Evolutionary conservation across 495 filamentous ascomycete species (phyloP).

Genomic region (Copromyces sp.): DNA sequence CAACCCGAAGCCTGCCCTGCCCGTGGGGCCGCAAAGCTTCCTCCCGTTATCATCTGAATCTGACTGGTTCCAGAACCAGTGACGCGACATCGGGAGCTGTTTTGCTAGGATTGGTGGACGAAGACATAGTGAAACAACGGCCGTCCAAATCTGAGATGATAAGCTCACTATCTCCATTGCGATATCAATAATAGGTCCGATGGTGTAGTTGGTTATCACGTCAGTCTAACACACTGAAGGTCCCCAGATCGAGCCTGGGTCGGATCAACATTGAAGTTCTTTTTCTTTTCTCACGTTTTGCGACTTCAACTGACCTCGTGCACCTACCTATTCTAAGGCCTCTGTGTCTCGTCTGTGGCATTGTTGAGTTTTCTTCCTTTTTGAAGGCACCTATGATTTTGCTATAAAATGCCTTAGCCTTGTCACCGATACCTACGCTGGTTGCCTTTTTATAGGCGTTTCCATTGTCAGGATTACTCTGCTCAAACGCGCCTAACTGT

Average conservation of each 20-base stretch:
- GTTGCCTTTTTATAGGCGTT: neutral
- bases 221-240: constrained; percentile 20
- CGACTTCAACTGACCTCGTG: neutral
- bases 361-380: neutral
- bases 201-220: constrained; percentile 26
- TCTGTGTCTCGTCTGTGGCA: neutral
- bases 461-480: neutral
- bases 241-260: constrained; percentile 21
- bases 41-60: neutral
- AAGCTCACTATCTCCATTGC: neutral
- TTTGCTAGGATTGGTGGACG: neutral
- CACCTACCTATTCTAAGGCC: neutral
- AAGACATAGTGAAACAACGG: neutral
- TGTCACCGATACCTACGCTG: neutral
- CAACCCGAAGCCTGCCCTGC: constrained; percentile 14
- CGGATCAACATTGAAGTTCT: constrained; percentile 11
- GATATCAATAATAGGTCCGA: constrained; percentile 7
- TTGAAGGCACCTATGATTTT: neutral
- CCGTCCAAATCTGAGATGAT: neutral
- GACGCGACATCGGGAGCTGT: neutral
- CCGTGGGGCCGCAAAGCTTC: neutral
- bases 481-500: neutral
- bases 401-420: neutral
- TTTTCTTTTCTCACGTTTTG: neutral
- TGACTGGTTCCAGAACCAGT: neutral